Conservation (phyloP, 371 early-diverging fungal species). For the Syncephalis fuscata region DNA sequence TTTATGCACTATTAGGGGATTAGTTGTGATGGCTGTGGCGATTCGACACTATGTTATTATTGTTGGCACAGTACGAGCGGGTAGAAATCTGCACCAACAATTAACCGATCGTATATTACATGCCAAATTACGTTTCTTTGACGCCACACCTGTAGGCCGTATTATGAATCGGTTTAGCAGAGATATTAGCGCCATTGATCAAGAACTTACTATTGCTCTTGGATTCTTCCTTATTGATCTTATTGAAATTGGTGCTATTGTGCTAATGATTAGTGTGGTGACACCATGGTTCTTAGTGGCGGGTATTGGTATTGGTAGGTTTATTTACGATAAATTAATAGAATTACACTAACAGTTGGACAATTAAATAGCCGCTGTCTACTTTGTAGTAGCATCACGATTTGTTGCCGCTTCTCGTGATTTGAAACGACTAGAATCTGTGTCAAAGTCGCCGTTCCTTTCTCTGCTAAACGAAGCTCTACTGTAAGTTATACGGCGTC, state of each 20-base stretch:
- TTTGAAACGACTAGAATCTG: conserved; percentile 61
- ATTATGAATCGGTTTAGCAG: conserved; percentile 64
- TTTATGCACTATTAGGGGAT: conserved; percentile 5
- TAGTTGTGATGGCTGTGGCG: not conserved
- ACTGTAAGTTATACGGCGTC: conserved; percentile 7
- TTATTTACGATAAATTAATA: conserved; percentile 2
- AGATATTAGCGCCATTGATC: conserved; percentile 62
- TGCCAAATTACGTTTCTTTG: conserved; percentile 66
- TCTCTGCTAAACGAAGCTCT: conserved; percentile 59
- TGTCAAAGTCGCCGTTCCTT: conserved; percentile 58
- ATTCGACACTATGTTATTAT: conserved; percentile 6
- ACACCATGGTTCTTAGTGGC: conserved; percentile 39
- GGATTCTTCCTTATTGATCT: conserved; percentile 30
- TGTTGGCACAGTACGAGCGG: conserved; percentile 25
- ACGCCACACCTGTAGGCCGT: conserved; percentile 74
- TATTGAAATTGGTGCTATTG: conserved; percentile 28
- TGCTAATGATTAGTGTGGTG: conserved; percentile 35
- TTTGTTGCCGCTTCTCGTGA: conserved; percentile 59
- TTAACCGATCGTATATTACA: conserved; percentile 31
- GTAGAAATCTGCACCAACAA: conserved; percentile 23
- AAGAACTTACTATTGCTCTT: conserved; percentile 28
- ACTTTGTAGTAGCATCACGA: conserved; percentile 27
- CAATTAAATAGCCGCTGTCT: conserved; percentile 14
- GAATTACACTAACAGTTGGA: conserved; percentile 6
- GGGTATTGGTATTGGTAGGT: conserved; percentile 1